These are phyloP conservation scores for Heterobasidion parviporum DNA, from an alignment of 1,284 basidiomycete species.

Conservation along the genomic window DNA sequence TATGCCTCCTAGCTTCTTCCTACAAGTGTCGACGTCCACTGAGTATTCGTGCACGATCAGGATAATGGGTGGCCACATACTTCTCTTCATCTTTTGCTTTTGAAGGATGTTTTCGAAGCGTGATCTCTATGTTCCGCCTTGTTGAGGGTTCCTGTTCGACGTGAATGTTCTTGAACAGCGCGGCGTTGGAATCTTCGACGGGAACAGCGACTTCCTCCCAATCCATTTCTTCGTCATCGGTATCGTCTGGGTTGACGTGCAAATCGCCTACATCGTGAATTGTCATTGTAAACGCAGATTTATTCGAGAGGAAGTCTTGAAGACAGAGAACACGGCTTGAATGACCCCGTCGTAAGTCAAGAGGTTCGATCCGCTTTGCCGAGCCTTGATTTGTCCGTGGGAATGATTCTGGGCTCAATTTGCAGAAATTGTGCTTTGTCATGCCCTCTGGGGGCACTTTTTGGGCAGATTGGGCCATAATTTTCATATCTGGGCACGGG, in stretches of 20 bases:
- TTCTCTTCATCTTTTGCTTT: conserved; percentile 8
- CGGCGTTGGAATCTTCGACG: conserved; percentile 10
- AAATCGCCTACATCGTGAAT: neutral
- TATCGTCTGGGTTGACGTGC: conserved; percentile 8
- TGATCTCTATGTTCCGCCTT: conserved; percentile 12
- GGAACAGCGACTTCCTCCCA: conserved; percentile 55
- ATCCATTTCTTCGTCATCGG: conserved; percentile 48
- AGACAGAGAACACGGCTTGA: too few species aligned
- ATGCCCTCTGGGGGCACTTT: too few species aligned
- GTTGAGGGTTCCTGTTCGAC: conserved; percentile 9
- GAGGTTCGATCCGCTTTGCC: too few species aligned
- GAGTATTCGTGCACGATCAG: neutral
- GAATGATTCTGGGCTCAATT: too few species aligned
- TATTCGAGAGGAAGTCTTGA: too few species aligned
- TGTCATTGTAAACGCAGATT: neutral
- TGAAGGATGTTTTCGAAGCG: conserved; percentile 6
- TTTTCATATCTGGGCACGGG: too few species aligned
- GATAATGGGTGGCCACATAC: conserved; percentile 3
- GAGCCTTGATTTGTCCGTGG: too few species aligned
- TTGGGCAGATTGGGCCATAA: too few species aligned
- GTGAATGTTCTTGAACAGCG: neutral
- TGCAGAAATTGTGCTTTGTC: too few species aligned
- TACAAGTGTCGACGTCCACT: conserved; percentile 13
- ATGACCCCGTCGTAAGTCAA: too few species aligned
- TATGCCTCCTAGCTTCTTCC: conserved; percentile 38